Evolutionary conservation across 768 basidiomycete genomes (phyloP).

Genomic region (Holtermannia corniformis): DNA sequence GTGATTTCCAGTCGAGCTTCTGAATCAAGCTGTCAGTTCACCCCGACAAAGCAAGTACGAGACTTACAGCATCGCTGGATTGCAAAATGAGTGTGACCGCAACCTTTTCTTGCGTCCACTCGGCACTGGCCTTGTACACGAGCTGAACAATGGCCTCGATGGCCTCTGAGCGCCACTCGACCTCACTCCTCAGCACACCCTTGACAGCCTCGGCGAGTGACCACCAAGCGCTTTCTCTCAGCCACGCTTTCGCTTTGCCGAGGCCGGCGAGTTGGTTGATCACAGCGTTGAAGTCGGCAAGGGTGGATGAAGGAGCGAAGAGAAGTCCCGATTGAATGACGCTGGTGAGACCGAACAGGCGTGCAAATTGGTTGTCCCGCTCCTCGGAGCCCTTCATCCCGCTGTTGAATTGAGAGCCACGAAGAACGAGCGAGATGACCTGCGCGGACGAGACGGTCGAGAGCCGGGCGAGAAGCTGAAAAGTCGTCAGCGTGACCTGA

Average conservation of each 20-base stretch:
- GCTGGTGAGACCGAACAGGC: slow-evolving; percentile 78
- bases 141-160: slow-evolving; percentile 48
- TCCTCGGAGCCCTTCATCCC: slow-evolving; percentile 85
- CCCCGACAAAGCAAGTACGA: neutral
- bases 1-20: slow-evolving; percentile 56
- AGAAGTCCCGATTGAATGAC: slow-evolving; percentile 77
- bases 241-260: slow-evolving; percentile 78
- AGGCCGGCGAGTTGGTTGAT: slow-evolving; percentile 56
- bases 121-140: slow-evolving; percentile 48
- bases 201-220: slow-evolving; percentile 58
- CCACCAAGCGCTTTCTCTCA: slow-evolving; percentile 88
- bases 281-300: slow-evolving; percentile 53
- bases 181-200: slow-evolving; percentile 51
- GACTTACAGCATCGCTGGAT: slow-evolving; percentile 46
- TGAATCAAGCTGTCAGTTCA: slow-evolving; percentile 5
- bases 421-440: slow-evolving; percentile 63
- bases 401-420: slow-evolving; percentile 59
- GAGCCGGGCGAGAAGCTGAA: slow-evolving; percentile 66
- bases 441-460: slow-evolving; percentile 67
- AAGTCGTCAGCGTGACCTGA: neutral
- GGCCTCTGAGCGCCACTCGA: slow-evolving; percentile 64
- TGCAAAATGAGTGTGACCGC: slow-evolving; percentile 69
- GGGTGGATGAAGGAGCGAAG: slow-evolving; percentile 52
- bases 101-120: slow-evolving; percentile 84
- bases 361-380: slow-evolving; percentile 82